phyloP scores from a whole-genome alignment of 1,284 basidiomycete genomes.

The Puccinia horiana region DNA sequence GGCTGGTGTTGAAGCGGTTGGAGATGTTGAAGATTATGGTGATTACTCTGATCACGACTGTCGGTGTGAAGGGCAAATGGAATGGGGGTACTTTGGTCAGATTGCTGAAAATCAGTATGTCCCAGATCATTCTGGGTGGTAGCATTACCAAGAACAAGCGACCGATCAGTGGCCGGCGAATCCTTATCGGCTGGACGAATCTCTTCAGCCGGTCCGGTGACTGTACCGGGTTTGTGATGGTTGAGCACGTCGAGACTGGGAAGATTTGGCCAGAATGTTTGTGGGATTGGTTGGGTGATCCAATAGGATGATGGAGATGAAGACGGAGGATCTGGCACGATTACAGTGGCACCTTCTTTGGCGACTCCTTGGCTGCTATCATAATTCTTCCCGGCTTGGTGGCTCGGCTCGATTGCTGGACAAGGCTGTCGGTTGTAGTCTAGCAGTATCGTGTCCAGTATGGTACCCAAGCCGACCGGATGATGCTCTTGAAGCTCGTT shows the following conservation, averaged over 20 bases:
- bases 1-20: neutral
- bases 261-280: neutral
- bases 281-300: constrained; percentile 1
- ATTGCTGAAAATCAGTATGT: neutral
- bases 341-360: neutral
- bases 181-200: neutral
- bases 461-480: neutral
- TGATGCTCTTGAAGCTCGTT: constrained; percentile 16
- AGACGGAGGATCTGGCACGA: neutral
- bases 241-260: neutral
- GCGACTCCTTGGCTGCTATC: neutral
- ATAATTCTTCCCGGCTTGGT: neutral
- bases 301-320: neutral
- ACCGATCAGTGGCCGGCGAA: neutral
- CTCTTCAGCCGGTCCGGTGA: neutral
- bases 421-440: neutral
- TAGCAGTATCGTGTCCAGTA: neutral
- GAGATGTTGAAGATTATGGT: neutral
- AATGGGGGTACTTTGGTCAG: neutral
- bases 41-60: neutral
- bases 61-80: neutral
- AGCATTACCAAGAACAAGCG: neutral
- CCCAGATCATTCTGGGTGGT: neutral
- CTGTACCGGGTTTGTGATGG: neutral
- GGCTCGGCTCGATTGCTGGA: neutral